Evolutionary conservation across 192 early-diverging fungal species (phyloP), one percentile per base, ranked within the genome.

Genomic region (Dissophora ornata): DNA sequence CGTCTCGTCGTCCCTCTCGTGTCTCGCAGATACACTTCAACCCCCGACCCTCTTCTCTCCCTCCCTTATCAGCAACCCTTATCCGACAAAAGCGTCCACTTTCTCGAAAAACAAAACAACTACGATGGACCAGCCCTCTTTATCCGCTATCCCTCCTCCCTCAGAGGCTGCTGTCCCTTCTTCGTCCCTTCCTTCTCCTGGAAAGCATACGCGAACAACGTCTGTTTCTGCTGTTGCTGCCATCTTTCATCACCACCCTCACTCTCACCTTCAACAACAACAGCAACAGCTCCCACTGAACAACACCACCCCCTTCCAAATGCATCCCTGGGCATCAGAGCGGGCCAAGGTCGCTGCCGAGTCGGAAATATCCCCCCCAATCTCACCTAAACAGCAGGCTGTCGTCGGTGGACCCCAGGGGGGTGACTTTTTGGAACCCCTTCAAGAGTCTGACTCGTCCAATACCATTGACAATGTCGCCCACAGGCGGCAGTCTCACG

Each of bases 361-460:
- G 33, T 41, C 73, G 10, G 58, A 67, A 50, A 57, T 77, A 33
- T 77, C 73, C 0, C 73, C 73, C 9, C 73, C 73, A 29, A 61
- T 67, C 59, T 77, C 73, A 11, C 73, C 73, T 19, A 77, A 67
- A 45, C 73, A 77, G 47, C 50, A 51, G 16, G 73, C 73, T 50
- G 41, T 46, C n/a, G 4, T 32, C 19, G 57, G 30, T n/a, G 67
- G 57, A 6, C 7, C 57, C 46, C 48, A 51, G 15, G 44, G 26
- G 4, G 44, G 46, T 16, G 71, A 65, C 62, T 61, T 67, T 47
- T 30, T 67, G 22, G 71, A 66, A 41, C 71, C 71, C 5, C 62
- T 75, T 18, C 71, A 66, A 48, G 62, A 61, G 44, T 30, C 59
- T 34, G 41, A 55, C 32, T 34, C 22, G 19, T 34, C 57, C 41